phyloP scores from a whole-genome alignment of 1,284 basidiomycete genomes.

The Inonotus obliquus region DNA sequence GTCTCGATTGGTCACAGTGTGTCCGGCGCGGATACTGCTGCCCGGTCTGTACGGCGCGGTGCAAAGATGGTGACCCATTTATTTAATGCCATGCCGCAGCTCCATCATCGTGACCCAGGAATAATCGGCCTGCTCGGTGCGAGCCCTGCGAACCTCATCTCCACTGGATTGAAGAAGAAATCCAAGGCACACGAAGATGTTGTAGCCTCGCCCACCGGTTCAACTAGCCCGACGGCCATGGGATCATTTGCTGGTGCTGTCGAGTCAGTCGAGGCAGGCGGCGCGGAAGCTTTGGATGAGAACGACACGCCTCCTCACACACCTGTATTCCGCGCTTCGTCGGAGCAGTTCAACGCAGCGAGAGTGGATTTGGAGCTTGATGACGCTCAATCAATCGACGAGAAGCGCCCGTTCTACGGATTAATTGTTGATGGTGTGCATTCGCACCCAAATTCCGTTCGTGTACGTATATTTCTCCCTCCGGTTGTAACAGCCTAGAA shows the following conservation, averaged over 20 bases:
- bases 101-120: slow-evolving; percentile 80
- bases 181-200: not conserved
- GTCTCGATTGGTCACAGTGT: slow-evolving; percentile 85
- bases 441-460: slow-evolving; percentile 84
- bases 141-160: slow-evolving; percentile 45
- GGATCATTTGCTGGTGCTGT: slow-evolving; percentile 17
- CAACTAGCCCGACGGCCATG: not conserved
- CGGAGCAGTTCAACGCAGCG: not conserved
- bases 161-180: slow-evolving; percentile 9
- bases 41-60: slow-evolving; percentile 60
- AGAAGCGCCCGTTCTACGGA: slow-evolving; percentile 78
- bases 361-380: slow-evolving; percentile 31
- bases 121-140: slow-evolving; percentile 86
- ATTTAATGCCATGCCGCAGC: slow-evolving; percentile 89
- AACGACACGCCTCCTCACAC: slow-evolving; percentile 56
- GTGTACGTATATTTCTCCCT: slow-evolving; percentile 43
- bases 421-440: slow-evolving; percentile 91
- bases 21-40: slow-evolving; percentile 63
- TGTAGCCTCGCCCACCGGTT: not conserved
- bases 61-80: slow-evolving; percentile 86
- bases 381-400: slow-evolving; percentile 25
- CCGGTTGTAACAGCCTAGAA: not conserved
- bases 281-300: slow-evolving; percentile 64
- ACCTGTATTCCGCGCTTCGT: slow-evolving; percentile 31
- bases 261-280: slow-evolving; percentile 21